Conservation (phyloP, 1,139 yeast species). For the Lodderomyces elongisporus region DNA sequence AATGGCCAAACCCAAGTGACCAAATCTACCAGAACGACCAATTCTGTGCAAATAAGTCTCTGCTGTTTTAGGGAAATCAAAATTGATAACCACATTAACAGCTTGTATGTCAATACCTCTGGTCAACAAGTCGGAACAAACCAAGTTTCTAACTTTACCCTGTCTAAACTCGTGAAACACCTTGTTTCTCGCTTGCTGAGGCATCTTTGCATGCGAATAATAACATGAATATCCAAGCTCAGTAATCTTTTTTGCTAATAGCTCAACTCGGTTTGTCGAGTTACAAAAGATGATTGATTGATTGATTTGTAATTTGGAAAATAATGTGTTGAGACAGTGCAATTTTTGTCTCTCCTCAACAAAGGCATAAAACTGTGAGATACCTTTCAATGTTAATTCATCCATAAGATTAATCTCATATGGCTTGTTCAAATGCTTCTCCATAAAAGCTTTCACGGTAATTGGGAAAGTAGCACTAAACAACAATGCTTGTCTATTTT, state of each 20-base stretch:
- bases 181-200: constrained; percentile 94
- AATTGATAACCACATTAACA: constrained; percentile 94
- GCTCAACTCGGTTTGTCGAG: constrained; percentile 92
- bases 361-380: constrained; percentile 94
- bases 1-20: constrained; percentile 96
- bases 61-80: constrained; percentile 97
- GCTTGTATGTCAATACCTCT: constrained; percentile 99
- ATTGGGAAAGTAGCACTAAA: constrained; percentile 96
- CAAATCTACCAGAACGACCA: constrained; percentile 99
- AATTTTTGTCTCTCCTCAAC: constrained; percentile 95
- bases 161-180: constrained; percentile 98
- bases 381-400: constrained; percentile 92
- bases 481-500: constrained; percentile 75
- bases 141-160: constrained; percentile 95
- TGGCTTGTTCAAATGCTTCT: constrained; percentile 82
- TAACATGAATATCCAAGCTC: constrained; percentile 96
- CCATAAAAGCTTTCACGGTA: constrained; percentile 90
- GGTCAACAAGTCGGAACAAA: constrained; percentile 92
- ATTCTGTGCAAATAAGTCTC: constrained; percentile 97
- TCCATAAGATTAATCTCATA: constrained; percentile 97
- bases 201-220: constrained; percentile 97
- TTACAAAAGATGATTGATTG: constrained; percentile 96
- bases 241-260: constrained; percentile 91
- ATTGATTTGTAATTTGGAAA: constrained; percentile 89
- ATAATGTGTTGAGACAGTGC: constrained; percentile 91